Percentiles rank a stretch among this genome's conserved stretches.
Conservation (phyloP, 306 rosid species). For the Pterocarpus santalinus region DNA sequence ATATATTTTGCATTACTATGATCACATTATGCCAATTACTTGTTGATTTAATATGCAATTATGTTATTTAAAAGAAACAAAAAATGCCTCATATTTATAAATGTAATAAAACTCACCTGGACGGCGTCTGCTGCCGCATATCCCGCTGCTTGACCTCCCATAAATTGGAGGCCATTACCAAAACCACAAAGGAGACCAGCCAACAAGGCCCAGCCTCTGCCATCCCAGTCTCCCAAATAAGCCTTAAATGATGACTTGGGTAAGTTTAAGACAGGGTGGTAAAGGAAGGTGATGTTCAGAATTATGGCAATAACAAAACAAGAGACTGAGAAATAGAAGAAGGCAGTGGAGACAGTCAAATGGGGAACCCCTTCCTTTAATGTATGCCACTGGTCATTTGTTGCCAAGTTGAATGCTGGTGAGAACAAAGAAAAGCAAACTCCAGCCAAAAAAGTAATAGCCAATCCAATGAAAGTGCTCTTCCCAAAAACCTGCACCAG, state of each 20-base stretch:
- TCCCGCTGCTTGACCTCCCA: conserved; percentile 99
- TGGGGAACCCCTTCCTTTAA: conserved; percentile 78
- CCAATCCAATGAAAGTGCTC: conserved; percentile 71
- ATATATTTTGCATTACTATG: neutral
- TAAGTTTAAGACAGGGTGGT: conserved; percentile 72
- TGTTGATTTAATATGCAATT: neutral
- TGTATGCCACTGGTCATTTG: conserved; percentile 94
- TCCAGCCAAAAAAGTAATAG: conserved; percentile 81
- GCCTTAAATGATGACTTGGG: conserved; percentile 83
- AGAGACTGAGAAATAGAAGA: conserved; percentile 86
- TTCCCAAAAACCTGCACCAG: conserved; percentile 82
- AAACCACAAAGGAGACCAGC: conserved; percentile 94
- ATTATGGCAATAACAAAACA: conserved; percentile 72
- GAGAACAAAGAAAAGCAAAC: conserved; percentile 86
- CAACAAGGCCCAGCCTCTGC: conserved; percentile 91
- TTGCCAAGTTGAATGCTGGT: conserved; percentile 93
- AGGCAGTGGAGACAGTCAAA: conserved; percentile 82
- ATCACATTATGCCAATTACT: neutral
- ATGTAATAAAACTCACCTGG: conserved; percentile 66
- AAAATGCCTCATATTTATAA: neutral
- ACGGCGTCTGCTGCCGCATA: conserved; percentile 99
- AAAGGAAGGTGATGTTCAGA: conserved; percentile 80
- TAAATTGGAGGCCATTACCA: conserved; percentile 94
- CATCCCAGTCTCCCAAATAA: conserved; percentile 82
- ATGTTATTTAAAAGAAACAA: neutral